A percentile compares a stretch with the other conserved stretches of the same genome.
These are phyloP conservation scores for Bisporella sp. DNA, from an alignment of 2,329 filamentous ascomycete genomes.

Conservation along the genomic window DNA sequence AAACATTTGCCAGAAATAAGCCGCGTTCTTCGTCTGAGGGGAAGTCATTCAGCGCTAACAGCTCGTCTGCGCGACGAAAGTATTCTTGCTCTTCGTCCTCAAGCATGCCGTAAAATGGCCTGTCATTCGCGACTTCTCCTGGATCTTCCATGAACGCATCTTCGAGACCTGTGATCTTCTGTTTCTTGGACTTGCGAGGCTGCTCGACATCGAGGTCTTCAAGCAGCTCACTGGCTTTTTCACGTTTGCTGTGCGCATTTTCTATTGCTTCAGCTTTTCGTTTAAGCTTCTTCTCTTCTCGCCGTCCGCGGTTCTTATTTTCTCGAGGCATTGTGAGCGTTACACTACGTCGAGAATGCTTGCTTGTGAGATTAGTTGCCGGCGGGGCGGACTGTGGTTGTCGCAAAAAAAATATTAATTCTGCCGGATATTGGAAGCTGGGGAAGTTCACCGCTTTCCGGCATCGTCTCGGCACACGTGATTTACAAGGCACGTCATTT, in stretches of 20 bases:
- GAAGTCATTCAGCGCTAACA: constrained; percentile 88
- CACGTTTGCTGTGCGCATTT: constrained; percentile 30
- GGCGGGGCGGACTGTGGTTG: neutral
- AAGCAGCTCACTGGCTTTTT: constrained; percentile 12
- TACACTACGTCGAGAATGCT: neutral
- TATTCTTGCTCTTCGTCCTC: constrained; percentile 93
- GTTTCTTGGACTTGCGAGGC: constrained; percentile 8
- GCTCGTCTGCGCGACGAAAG: constrained; percentile 81
- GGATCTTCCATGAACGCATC: constrained; percentile 2
- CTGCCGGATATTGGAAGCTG: neutral
- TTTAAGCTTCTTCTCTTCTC: constrained; percentile 42
- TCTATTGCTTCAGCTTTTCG: constrained; percentile 39
- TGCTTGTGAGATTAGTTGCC: neutral
- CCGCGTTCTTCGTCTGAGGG: constrained; percentile 64
- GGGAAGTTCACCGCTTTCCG: neutral
- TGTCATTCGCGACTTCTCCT: constrained; percentile 17
- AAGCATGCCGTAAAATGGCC: constrained; percentile 80
- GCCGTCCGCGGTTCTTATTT: constrained; percentile 49
- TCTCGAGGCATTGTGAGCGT: constrained; percentile 49
- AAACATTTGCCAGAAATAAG: constrained; percentile 74
- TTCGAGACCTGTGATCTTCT: neutral
- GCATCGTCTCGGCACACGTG: neutral
- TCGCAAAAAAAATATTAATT: neutral
- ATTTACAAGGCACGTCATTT: too few relatives aligned
- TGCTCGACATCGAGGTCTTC: constrained; percentile 12